These are phyloP conservation scores for Chrysochromulina parva DNA, from an alignment of 78 protist species.

Conservation along the genomic window DNA sequence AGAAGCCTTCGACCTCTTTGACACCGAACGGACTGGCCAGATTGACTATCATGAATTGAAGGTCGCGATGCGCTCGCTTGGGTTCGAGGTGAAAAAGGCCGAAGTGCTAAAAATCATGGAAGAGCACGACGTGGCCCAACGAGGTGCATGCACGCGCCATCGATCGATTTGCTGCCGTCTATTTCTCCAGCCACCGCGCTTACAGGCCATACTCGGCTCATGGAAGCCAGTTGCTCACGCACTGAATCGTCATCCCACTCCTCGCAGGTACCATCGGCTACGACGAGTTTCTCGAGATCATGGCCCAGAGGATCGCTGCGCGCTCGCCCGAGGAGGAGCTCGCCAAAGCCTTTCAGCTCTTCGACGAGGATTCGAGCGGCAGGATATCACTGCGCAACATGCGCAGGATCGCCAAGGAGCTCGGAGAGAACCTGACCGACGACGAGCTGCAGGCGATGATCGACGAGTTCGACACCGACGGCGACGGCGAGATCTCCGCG, in stretches of 20 bases:
- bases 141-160: neutral
- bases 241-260: neutral
- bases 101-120: conserved; percentile 73
- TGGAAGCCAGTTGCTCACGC: neutral
- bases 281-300: conserved; percentile 41
- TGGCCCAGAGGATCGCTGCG: conserved; percentile 14
- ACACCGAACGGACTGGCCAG: conserved; percentile 40
- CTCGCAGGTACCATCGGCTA: conserved; percentile 33
- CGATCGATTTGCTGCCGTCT: neutral
- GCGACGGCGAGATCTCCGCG: conserved; percentile 78
- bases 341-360: conserved; percentile 81
- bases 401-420: conserved; percentile 77
- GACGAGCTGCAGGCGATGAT: conserved; percentile 62
- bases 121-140: conserved; percentile 69
- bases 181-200: neutral
- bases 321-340: conserved; percentile 41
- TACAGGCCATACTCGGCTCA: neutral
- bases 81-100: conserved; percentile 72
- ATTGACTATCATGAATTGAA: conserved; percentile 66
- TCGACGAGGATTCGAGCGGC: conserved; percentile 86
- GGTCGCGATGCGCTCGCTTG: conserved; percentile 64
- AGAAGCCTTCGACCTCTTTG: conserved; percentile 60
- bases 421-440: neutral
- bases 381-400: conserved; percentile 80
- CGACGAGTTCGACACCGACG: conserved; percentile 87